Percentiles rank a stretch among this genome's conserved stretches.
Evolutionary conservation across 768 basidiomycete species (phyloP).

Genomic region (Rubroboletus pulcherrimus): DNA sequence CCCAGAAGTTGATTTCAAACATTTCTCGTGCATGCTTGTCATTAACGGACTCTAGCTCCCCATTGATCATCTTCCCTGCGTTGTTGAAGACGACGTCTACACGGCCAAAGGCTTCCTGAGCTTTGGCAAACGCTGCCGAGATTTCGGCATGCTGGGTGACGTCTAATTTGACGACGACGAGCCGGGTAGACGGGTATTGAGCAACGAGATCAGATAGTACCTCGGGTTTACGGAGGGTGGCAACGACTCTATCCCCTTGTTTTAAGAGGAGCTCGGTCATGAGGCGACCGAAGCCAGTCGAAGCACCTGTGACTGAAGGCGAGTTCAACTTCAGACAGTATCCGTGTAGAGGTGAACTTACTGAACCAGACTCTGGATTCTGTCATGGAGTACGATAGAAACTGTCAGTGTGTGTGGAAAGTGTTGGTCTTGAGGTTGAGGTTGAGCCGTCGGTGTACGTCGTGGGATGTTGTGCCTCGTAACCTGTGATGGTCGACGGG

Average conservation of each 20-base stretch:
- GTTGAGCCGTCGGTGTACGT: too few species aligned
- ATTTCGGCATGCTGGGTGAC: too few species aligned
- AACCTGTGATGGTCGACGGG: too few species aligned
- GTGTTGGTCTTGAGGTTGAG: too few species aligned
- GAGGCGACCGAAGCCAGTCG: conserved; percentile 39
- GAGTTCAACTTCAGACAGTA: background rate
- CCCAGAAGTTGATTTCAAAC: conserved; percentile 28
- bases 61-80: conserved; percentile 26
- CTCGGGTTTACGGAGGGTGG: conserved; percentile 41
- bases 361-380: background rate
- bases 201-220: conserved; percentile 26
- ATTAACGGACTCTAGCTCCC: conserved; percentile 35
- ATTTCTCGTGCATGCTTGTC: conserved; percentile 30
- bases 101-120: conserved; percentile 30
- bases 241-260: conserved; percentile 37
- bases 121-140: conserved; percentile 8
- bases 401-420: background rate
- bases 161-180: conserved; percentile 1
- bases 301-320: conserved; percentile 36
- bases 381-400: background rate
- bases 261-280: conserved; percentile 32
- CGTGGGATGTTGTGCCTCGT: too few species aligned
- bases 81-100: conserved; percentile 39
- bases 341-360: background rate
- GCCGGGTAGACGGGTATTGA: conserved; percentile 21